Evolutionary conservation across 192 early-diverging fungal species (phyloP).

Genomic region (Haplosporangium gracile): DNA sequence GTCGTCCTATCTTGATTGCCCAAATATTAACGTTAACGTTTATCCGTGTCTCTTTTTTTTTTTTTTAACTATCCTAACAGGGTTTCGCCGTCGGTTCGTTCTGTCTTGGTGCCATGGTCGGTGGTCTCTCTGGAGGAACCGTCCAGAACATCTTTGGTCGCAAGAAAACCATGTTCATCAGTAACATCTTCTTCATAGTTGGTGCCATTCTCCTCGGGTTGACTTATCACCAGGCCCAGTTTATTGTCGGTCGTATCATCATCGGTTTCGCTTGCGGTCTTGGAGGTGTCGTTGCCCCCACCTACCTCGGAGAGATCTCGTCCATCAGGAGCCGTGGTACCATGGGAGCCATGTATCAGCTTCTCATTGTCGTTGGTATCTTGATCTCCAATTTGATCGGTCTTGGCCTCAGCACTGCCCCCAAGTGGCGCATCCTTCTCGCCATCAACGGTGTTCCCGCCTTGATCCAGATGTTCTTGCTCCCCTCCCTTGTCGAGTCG

Average conservation of each 20-base stretch:
- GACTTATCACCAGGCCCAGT: conserved; percentile 70
- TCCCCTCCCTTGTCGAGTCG: conserved; percentile 80
- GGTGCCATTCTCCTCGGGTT: conserved; percentile 75
- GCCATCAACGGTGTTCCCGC: conserved; percentile 73
- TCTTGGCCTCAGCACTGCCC: conserved; percentile 68
- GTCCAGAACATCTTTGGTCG: conserved; percentile 69
- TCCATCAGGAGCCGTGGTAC: conserved; percentile 77
- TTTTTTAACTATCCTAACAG: conserved; percentile 11
- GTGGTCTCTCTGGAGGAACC: conserved; percentile 67
- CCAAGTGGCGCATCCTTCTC: conserved; percentile 81
- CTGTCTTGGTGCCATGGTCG: conserved; percentile 69
- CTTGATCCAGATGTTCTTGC: conserved; percentile 67
- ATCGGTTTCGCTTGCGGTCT: conserved; percentile 82
- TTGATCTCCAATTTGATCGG: conserved; percentile 77
- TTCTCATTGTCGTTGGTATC: conserved; percentile 85
- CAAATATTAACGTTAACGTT: neutral
- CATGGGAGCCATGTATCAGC: conserved; percentile 81
- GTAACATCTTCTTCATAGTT: conserved; percentile 76
- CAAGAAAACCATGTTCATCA: conserved; percentile 69
- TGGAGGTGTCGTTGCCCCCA: conserved; percentile 65
- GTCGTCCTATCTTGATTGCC: conserved; percentile 11
- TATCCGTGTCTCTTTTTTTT: neutral
- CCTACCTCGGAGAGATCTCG: conserved; percentile 86
- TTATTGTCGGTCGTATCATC: conserved; percentile 80
- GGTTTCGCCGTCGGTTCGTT: conserved; percentile 63